Evolutionary conservation across 2,329 filamentous ascomycete genomes (phyloP).

Genomic region (Botrytis galanthina): DNA sequence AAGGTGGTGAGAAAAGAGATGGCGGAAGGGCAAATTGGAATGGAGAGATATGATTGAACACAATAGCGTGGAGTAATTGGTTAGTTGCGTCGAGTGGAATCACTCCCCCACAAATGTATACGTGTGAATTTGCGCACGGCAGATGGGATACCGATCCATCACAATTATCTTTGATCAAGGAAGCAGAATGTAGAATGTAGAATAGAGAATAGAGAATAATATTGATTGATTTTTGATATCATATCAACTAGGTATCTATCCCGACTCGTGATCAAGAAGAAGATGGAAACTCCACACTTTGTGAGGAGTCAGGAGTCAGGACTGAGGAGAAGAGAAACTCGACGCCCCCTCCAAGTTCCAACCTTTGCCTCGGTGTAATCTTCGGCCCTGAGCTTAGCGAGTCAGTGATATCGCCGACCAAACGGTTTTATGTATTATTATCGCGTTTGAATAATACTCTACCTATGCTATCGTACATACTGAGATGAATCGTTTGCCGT

Average conservation of each 20-base stretch:
- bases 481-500: background rate
- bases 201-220: background rate
- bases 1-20: background rate
- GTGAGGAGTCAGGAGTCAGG: too few species aligned
- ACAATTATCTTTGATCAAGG: background rate
- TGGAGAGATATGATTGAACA: background rate
- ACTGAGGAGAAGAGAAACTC: background rate
- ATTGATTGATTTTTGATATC: background rate
- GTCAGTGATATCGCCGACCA: conserved; percentile 11
- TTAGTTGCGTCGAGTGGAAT: background rate
- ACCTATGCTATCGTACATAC: too few species aligned
- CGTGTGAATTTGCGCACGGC: background rate
- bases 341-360: conserved; percentile 9
- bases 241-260: background rate
- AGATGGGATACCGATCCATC: background rate
- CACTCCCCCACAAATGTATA: background rate
- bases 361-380: conserved; percentile 8
- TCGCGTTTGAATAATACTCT: background rate
- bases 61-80: background rate
- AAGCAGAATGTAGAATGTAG: background rate
- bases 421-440: conserved; percentile 1
- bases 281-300: background rate
- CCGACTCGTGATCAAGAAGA: background rate
- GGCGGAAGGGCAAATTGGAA: background rate
- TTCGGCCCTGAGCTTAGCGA: conserved; percentile 5